Evolutionary conservation across 140 eudicot genomes (phyloP).

Genomic region (Bidens hawaiensis): DNA sequence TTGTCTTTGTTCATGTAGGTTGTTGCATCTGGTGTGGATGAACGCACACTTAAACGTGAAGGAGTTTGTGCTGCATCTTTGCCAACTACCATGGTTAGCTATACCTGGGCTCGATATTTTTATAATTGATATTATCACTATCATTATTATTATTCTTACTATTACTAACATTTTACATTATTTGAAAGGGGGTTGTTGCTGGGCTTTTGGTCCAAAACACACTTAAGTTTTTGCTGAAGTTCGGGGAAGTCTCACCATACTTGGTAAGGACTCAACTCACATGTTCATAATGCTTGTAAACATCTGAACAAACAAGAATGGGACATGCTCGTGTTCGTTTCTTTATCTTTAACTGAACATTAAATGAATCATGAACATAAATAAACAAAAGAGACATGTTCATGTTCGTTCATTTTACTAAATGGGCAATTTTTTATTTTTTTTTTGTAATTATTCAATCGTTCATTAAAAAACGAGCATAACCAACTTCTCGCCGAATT

Average conservation of each 20-base stretch:
- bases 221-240: slow-evolving; percentile 76
- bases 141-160: too few relatives aligned
- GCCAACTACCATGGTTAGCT: slow-evolving; percentile 92
- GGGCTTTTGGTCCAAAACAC: slow-evolving; percentile 95
- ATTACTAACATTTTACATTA: slow-evolving; percentile 8
- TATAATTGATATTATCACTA: not conserved
- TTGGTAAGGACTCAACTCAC: slow-evolving; percentile 46
- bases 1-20: slow-evolving; percentile 37
- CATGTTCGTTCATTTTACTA: too few relatives aligned
- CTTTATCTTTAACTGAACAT: too few relatives aligned
- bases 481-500: too few relatives aligned
- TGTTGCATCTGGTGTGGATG: slow-evolving; percentile 98
- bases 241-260: slow-evolving; percentile 84
- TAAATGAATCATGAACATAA: too few relatives aligned
- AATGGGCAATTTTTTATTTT: too few relatives aligned
- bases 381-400: too few relatives aligned
- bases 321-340: too few relatives aligned
- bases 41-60: slow-evolving; percentile 95
- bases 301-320: too few relatives aligned
- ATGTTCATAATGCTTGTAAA: too few relatives aligned
- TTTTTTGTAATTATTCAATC: too few relatives aligned
- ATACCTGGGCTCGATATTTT: not conserved
- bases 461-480: too few relatives aligned
- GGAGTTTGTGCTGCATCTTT: slow-evolving; percentile 99
- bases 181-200: slow-evolving; percentile 88